These are phyloP conservation scores for Prunus kanzakura DNA, from an alignment of 306 rosid species.

Conservation along the genomic window DNA sequence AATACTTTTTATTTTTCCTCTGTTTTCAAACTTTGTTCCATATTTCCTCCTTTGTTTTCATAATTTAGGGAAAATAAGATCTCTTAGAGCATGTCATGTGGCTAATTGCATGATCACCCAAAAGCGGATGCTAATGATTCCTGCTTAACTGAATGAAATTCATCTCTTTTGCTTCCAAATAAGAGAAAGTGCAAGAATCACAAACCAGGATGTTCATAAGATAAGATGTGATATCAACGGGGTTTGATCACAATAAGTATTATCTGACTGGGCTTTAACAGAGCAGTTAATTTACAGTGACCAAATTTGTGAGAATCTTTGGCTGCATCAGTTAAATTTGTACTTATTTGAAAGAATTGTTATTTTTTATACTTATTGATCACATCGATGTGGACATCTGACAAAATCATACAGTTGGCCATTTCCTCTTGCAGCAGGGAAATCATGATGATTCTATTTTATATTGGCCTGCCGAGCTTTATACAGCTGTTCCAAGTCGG, in stretches of 20 bases:
- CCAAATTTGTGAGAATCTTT: background rate
- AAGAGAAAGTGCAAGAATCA: background rate
- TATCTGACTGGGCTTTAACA: background rate
- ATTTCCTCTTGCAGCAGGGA: slow-evolving; percentile 56
- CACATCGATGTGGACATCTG: slow-evolving; percentile 24
- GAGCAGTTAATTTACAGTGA: background rate
- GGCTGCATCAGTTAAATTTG: background rate
- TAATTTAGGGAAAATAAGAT: slow-evolving; percentile 13
- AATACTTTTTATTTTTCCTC: background rate
- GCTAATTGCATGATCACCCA: background rate
- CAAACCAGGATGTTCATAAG: background rate
- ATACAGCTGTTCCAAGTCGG: slow-evolving; percentile 94
- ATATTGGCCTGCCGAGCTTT: slow-evolving; percentile 98
- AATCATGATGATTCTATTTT: slow-evolving; percentile 45
- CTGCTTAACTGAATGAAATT: background rate
- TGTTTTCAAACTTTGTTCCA: background rate
- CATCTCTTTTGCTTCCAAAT: background rate
- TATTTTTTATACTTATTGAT: slow-evolving; percentile 15
- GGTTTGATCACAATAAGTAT: background rate
- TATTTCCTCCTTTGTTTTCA: background rate
- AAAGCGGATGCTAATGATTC: background rate
- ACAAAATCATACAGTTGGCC: slow-evolving; percentile 25
- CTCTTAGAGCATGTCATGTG: background rate
- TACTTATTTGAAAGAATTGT: background rate
- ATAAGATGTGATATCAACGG: background rate